phyloP scores from a whole-genome alignment of 257 asterid species.

The Solanum piurae region DNA sequence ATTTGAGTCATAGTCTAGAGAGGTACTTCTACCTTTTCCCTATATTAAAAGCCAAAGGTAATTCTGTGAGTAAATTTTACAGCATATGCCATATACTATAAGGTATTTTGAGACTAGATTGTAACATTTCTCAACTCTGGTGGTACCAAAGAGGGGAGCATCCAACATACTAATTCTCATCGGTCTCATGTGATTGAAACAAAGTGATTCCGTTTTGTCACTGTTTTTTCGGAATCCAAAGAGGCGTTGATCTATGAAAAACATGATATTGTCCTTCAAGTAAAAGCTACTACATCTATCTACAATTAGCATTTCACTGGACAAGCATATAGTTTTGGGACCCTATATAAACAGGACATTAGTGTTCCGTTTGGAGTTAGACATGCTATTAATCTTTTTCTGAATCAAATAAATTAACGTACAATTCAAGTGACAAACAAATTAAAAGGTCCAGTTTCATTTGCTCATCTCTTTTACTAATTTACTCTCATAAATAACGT shows the following conservation, averaged over 20 bases:
- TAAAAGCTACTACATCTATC: background rate
- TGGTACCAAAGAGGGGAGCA: background rate
- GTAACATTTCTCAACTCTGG: background rate
- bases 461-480: background rate
- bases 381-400: background rate
- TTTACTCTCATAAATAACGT: background rate
- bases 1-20: too few species aligned
- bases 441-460: background rate
- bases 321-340: too few species aligned
- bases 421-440: background rate
- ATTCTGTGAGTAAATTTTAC: background rate
- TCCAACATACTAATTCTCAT: background rate
- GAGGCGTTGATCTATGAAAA: background rate
- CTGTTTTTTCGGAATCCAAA: background rate
- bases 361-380: too few species aligned
- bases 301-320: too few species aligned
- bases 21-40: too few species aligned
- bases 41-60: background rate
- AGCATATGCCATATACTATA: background rate
- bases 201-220: background rate
- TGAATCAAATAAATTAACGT: background rate
- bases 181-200: background rate
- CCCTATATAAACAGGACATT: too few species aligned
- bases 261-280: background rate
- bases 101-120: background rate